phyloP scores from a whole-genome alignment of 345 rosid genomes.

The Lagerstroemia speciosa region DNA sequence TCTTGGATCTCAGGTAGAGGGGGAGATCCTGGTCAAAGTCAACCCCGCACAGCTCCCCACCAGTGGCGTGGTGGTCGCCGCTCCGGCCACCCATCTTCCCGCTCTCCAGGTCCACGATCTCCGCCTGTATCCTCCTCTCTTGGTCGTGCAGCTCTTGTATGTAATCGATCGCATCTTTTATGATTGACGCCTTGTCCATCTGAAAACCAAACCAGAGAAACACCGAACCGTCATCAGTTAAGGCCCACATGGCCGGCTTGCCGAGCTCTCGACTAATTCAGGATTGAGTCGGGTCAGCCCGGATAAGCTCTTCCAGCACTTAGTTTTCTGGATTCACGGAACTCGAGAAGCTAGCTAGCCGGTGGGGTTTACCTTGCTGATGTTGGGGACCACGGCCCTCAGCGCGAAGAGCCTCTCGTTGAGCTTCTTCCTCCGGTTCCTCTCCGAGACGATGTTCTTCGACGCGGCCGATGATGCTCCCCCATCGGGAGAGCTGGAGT shows the following conservation, averaged over 20 bases:
- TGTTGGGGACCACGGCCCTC: conserved; percentile 89
- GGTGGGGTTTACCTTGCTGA: conserved; percentile 49
- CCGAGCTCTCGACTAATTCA: no score
- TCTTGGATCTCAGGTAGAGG: conserved; percentile 54
- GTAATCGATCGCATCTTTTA: conserved; percentile 87
- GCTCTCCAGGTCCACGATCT: conserved; percentile 72
- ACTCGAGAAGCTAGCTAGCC: neutral
- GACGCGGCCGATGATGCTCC: conserved; percentile 68
- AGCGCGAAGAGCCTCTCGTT: conserved; percentile 85
- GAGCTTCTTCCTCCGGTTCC: conserved; percentile 83
- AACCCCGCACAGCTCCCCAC: conserved; percentile 11
- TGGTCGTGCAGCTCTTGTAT: conserved; percentile 77
- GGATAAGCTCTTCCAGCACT: no score
- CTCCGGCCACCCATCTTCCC: conserved; percentile 27
- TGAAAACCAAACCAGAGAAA: conserved; percentile 1
- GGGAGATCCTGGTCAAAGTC: conserved; percentile 56
- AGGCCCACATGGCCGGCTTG: no score
- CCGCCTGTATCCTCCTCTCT: conserved; percentile 56
- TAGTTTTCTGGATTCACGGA: no score
- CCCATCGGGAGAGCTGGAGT: conserved; percentile 94
- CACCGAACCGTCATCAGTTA: neutral
- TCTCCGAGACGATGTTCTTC: conserved; percentile 81
- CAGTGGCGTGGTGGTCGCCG: neutral
- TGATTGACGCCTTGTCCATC: conserved; percentile 99
- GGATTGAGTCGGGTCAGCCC: no score